Percentiles rank a stretch among this genome's conserved stretches.
Evolutionary conservation across 345 rosid genomes (phyloP).

Genomic region (Ceriops zippeliana): DNA sequence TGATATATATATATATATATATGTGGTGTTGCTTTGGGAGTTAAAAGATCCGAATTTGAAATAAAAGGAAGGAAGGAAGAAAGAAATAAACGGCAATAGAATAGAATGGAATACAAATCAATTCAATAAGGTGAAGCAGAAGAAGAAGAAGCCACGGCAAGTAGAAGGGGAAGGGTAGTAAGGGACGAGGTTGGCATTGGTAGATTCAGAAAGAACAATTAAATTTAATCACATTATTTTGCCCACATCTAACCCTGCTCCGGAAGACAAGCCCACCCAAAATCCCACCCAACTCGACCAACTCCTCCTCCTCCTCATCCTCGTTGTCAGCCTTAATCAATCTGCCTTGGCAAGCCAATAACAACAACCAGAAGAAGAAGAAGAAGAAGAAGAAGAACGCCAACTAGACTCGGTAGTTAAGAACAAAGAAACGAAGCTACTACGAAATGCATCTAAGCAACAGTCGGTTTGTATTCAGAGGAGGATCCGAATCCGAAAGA

Average conservation of each 20-base stretch:
- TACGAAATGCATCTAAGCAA: too few species aligned
- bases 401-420: too few species aligned
- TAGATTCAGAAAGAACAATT: neutral
- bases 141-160: too few species aligned
- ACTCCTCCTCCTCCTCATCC: neutral
- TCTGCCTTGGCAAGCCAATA: conserved; percentile 10
- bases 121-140: too few species aligned
- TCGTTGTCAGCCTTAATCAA: neutral
- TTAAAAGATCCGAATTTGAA: neutral
- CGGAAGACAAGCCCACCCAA: conserved; percentile 40
- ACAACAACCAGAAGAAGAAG: neutral
- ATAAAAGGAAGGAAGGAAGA: neutral
- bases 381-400: conserved; percentile 1
- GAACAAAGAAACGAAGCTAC: too few species aligned
- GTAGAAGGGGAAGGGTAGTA: too few species aligned
- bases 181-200: neutral
- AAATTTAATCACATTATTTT: conserved; percentile 56
- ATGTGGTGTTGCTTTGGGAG: too few species aligned
- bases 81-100: neutral
- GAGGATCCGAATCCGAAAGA: too few species aligned
- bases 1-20: neutral
- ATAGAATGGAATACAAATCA: too few species aligned
- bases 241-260: conserved; percentile 67
- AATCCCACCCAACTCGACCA: conserved; percentile 41
- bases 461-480: too few species aligned